These are phyloP conservation scores for Tulasnella sp. DNA, from an alignment of 768 basidiomycete species.

Conservation along the genomic window DNA sequence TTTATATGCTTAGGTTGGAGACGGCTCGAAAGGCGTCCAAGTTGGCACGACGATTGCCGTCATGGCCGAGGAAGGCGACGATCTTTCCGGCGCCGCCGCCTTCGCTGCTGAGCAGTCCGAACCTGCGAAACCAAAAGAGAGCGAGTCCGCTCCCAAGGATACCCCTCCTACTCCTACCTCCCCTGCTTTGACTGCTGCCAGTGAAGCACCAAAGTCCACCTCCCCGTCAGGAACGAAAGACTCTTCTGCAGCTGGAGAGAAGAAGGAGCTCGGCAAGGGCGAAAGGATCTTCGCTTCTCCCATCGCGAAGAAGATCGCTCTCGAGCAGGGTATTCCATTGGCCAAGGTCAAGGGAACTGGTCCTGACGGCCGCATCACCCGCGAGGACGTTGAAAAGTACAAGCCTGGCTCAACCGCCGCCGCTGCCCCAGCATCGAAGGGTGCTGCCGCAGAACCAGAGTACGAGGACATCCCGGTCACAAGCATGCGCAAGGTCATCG, in stretches of 20 bases:
- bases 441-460: constrained; percentile 50
- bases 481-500: constrained; percentile 94
- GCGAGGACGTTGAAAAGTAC: constrained; percentile 91
- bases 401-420: constrained; percentile 50
- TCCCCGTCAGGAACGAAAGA: constrained; percentile 37
- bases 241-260: constrained; percentile 29
- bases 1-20: constrained; percentile 52
- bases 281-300: constrained; percentile 93
- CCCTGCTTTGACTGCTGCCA: constrained; percentile 32
- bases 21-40: constrained; percentile 80
- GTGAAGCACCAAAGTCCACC: constrained; percentile 38
- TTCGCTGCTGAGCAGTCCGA: constrained; percentile 52
- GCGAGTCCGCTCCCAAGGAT: constrained; percentile 34
- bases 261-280: constrained; percentile 54
- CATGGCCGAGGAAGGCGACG: constrained; percentile 92
- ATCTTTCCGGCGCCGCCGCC: constrained; percentile 74
- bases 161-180: constrained; percentile 29
- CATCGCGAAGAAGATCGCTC: constrained; percentile 93
- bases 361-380: constrained; percentile 89
- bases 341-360: constrained; percentile 88
- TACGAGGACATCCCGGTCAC: constrained; percentile 87
- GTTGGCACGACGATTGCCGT: constrained; percentile 91
- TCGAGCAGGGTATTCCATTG: constrained; percentile 89
- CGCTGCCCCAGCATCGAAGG: constrained; percentile 45
- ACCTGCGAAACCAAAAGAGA: constrained; percentile 16